Evolutionary conservation across 306 rosid species (phyloP).

Genomic region (Erythrophleum fordii): DNA sequence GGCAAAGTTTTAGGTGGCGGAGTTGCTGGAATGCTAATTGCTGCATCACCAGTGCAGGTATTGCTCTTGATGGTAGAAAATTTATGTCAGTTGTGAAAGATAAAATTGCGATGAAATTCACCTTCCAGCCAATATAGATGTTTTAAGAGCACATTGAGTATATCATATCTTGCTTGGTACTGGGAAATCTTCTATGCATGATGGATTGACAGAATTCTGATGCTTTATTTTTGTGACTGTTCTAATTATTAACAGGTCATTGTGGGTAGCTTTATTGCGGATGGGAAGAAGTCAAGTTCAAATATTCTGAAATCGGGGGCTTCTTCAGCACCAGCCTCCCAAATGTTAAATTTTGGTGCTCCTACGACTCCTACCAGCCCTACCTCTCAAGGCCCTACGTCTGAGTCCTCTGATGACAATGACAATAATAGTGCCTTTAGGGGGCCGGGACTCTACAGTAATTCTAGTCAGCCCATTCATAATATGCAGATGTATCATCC

Average conservation of each 20-base stretch:
- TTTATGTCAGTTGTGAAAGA: slow-evolving; percentile 1
- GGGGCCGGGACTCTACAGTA: slow-evolving; percentile 65
- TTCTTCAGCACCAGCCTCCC: slow-evolving; percentile 58
- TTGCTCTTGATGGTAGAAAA: slow-evolving; percentile 28
- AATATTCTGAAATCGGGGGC: slow-evolving; percentile 55
- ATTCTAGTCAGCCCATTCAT: slow-evolving; percentile 63
- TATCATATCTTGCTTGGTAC: background rate
- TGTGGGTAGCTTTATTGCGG: slow-evolving; percentile 85
- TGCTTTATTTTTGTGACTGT: slow-evolving; percentile 18
- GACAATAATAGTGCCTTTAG: slow-evolving; percentile 59
- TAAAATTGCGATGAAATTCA: slow-evolving; percentile 20
- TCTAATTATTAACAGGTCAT: slow-evolving; percentile 59
- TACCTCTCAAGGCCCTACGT: slow-evolving; percentile 80
- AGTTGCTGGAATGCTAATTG: slow-evolving; percentile 81
- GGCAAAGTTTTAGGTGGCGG: slow-evolving; percentile 90
- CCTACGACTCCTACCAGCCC: slow-evolving; percentile 68
- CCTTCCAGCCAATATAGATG: background rate
- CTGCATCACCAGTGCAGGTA: slow-evolving; percentile 89
- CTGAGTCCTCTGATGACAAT: slow-evolving; percentile 86
- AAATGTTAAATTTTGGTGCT: slow-evolving; percentile 72
- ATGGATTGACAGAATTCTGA: slow-evolving; percentile 19
- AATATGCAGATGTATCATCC: slow-evolving; percentile 71
- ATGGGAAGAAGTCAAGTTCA: slow-evolving; percentile 64
- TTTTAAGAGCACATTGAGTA: background rate
- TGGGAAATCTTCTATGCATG: slow-evolving; percentile 3